A percentile compares a stretch with the other conserved stretches of the same genome.
Conservation (phyloP, 371 early-diverging fungal genomes). For the Mucor velutinosus region DNA sequence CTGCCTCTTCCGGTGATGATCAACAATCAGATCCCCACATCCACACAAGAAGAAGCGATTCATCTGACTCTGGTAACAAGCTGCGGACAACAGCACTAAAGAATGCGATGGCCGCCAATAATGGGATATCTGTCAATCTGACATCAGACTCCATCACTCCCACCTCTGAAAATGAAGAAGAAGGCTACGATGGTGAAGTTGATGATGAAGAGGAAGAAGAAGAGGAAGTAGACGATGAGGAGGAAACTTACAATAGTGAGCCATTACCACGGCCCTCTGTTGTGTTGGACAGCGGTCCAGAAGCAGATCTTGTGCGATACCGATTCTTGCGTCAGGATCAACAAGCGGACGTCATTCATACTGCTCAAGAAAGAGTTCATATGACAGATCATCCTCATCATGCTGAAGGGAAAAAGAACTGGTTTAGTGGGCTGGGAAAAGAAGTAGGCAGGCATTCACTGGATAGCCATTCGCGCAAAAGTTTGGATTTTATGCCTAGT, state of each 20-base stretch:
- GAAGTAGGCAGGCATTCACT: constrained; percentile 11
- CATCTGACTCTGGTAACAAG: constrained; percentile 4
- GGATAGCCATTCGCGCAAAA: constrained; percentile 26
- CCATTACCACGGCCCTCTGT: constrained; percentile 30
- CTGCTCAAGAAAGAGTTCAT: neutral
- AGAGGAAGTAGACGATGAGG: neutral
- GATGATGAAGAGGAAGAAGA: constrained; percentile 10
- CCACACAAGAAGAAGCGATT: constrained; percentile 34
- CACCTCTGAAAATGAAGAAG: constrained; percentile 3
- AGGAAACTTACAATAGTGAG: constrained; percentile 12
- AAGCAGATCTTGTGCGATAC: constrained; percentile 31
- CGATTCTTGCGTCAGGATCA: constrained; percentile 28
- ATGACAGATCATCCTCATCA: neutral
- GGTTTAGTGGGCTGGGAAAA: constrained; percentile 13
- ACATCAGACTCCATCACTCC: neutral
- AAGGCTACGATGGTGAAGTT: constrained; percentile 10
- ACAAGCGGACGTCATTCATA: neutral
- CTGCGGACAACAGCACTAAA: constrained; percentile 38
- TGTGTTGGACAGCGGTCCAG: constrained; percentile 28
- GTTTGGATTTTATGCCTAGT: constrained; percentile 39
- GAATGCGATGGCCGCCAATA: constrained; percentile 38
- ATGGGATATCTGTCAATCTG: neutral
- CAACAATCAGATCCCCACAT: constrained; percentile 15
- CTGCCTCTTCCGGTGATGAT: neutral
- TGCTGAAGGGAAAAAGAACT: constrained; percentile 19